phyloP scores from a whole-genome alignment of 768 basidiomycete genomes.

The Daedaleopsis nitida region DNA sequence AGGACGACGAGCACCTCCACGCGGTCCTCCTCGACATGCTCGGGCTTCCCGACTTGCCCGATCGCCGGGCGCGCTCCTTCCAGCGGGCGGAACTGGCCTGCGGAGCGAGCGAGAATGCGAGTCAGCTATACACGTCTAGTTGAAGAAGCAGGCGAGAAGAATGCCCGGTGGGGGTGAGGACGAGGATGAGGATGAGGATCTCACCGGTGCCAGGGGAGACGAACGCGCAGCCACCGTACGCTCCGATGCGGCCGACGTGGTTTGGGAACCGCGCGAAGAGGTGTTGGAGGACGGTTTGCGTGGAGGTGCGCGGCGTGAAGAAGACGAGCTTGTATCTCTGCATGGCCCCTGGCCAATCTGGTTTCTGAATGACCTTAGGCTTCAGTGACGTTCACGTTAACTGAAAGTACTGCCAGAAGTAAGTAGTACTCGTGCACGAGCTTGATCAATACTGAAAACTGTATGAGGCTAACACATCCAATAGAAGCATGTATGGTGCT shows the following conservation, averaged over 20 bases:
- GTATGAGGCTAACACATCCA: no score
- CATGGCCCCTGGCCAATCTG: constrained; percentile 8
- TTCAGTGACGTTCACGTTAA: no score
- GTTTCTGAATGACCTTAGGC: no score
- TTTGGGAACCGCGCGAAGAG: constrained; percentile 48
- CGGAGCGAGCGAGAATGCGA: no score
- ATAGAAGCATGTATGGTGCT: no score
- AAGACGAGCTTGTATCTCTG: constrained; percentile 54
- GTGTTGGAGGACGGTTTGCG: constrained; percentile 43
- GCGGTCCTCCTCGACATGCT: constrained; percentile 53
- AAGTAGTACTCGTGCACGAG: no score
- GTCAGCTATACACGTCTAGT: no score
- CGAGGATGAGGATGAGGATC: not conserved
- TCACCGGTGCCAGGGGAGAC: constrained; percentile 54
- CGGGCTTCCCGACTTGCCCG: constrained; percentile 44
- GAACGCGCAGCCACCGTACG: constrained; percentile 59
- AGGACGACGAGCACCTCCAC: constrained; percentile 55
- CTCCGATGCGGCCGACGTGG: constrained; percentile 52
- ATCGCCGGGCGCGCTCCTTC: constrained; percentile 46
- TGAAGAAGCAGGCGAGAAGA: no score
- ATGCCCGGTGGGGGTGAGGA: not conserved
- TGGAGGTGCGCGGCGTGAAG: constrained; percentile 47
- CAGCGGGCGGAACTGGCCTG: constrained; percentile 50
- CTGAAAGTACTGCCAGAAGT: no score
- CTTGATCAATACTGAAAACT: no score